Base-by-base conservation (phyloP, 352 stramenopile species). In the Phytophthora pisi region DNA sequence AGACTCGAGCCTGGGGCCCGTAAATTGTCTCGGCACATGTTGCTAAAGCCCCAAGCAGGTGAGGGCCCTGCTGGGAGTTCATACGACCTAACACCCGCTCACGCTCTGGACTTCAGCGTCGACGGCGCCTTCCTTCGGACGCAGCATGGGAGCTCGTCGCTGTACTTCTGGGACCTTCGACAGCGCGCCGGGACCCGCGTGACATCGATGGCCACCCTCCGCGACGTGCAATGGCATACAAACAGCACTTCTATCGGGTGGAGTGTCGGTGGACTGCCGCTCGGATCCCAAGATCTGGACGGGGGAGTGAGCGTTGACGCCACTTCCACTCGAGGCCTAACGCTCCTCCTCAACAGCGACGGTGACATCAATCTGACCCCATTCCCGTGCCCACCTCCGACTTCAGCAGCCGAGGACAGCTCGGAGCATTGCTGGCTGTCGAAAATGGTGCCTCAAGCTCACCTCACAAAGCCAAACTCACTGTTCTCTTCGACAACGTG, bases 161-260 rank as follows among this genome's bases (percentile, higher is more conserved):
- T 88, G 1, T 66, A 74, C 9, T 91, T 92, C 38, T 95, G 87
- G 85, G 79, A 92, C 23, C 71, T 95, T 1, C 72, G 64, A 0
- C 65, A 79, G 23, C 77, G 73, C 9, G 80, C 78, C 5, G 80
- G 76, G 3, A 78, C 72, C n/a, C 81, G 80, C 9, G 74, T 94
- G n/a, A 82, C 68, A 1, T 73, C 76, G 0, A 75, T 84, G 59
- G 47, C 64, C 6, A 59, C 59, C 0, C 63, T 92, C 16, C 77
- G 74, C 24, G 78, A 83, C 30, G 68, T 81, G 6, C 61, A 82
- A 46, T 95, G 83, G 84, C 68, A 88, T 2, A 89, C 70, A 0
- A 83, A 80, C 51, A 81, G 54, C 10, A 82, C 65, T 31, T 78
- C 68, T 3, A 75, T 89, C 20, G 76, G 77, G 0, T 90, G 75